Evolutionary conservation across 139 green algal species (phyloP), one percentile per base, ranked within the genome.

Genomic region (Coccomyxa sp.): DNA sequence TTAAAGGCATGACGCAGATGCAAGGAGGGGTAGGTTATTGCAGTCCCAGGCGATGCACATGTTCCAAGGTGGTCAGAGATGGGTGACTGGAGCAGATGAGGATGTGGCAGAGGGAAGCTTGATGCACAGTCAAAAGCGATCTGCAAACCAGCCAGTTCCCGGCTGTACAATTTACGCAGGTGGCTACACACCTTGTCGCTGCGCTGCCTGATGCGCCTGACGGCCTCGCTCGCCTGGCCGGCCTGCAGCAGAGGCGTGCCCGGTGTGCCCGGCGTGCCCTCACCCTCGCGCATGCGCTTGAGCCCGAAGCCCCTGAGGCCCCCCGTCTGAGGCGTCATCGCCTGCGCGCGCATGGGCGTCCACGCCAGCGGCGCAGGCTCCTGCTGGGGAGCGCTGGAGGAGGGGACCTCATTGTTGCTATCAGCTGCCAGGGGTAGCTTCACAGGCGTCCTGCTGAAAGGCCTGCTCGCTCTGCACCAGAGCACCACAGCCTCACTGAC

Each of bases 281-380:
- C 64, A 34, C n/a, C 29, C n/a, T 14, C 24, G 64, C 64, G 64
- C 24, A 3, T 29, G 24, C n/a, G 27, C 64, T 34, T 34, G 2
- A 71, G n/a, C 24, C 29, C n/a, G 24, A 36, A 16, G n/a, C 29
- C n/a, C 27, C 24, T 34, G 24, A 22, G 24, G 2, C n/a, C 64
- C 27, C 64, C 24, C 64, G 6, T 10, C 64, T 71, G n/a, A n/a
- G n/a, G 64, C 64, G 18, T 71, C 24, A 22, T 71, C 24, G 64
- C 33, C 24, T 71, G 35, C 24, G 64, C 35, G 64, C 64, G 64
- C 64, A 71, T 71, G 64, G 64, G 64, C 64, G 64, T 71, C 64
- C 64, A 71, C 24, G 24, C n/a, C 64, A 71, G 7, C 7, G 64
- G 29, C 29, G 29, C 29, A 22, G 64, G 64, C 50, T 64, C 50